Evolutionary conservation across 257 asterid species (phyloP).

Genomic region (Haberlea rhodopensis): DNA sequence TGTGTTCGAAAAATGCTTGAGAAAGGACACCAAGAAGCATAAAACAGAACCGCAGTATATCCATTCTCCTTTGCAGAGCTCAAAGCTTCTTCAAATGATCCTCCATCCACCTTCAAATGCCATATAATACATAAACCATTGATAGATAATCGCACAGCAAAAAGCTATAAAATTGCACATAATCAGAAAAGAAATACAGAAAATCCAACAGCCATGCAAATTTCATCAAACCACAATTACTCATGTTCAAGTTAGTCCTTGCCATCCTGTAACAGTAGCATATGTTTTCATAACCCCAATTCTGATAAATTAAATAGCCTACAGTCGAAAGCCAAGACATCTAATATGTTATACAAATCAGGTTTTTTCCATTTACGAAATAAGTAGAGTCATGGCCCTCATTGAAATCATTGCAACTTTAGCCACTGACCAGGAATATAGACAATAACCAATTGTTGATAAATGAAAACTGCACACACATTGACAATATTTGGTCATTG

Average conservation of each 20-base stretch:
- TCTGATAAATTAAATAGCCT: background rate
- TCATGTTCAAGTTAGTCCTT: background rate
- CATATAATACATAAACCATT: conserved; percentile 20
- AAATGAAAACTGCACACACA: background rate
- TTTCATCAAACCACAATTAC: conserved; percentile 2
- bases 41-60: conserved; percentile 50
- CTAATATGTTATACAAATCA: background rate
- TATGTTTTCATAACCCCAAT: too few relatives aligned
- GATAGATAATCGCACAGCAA: conserved; percentile 18
- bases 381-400: too few relatives aligned
- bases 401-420: too few relatives aligned
- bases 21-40: conserved; percentile 78
- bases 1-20: conserved; percentile 35
- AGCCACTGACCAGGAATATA: too few relatives aligned
- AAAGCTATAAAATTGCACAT: conserved; percentile 23
- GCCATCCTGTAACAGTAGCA: conserved; percentile 8
- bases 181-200: conserved; percentile 2
- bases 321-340: conserved; percentile 15
- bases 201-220: background rate
- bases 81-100: conserved; percentile 40
- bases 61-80: conserved; percentile 36
- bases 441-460: too few relatives aligned
- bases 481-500: too few relatives aligned
- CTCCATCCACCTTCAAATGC: conserved; percentile 50
- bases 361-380: too few relatives aligned